Base-by-base conservation (phyloP, 2,329 filamentous ascomycete genomes). In the Gnomoniopsis smithogilvyi region DNA sequence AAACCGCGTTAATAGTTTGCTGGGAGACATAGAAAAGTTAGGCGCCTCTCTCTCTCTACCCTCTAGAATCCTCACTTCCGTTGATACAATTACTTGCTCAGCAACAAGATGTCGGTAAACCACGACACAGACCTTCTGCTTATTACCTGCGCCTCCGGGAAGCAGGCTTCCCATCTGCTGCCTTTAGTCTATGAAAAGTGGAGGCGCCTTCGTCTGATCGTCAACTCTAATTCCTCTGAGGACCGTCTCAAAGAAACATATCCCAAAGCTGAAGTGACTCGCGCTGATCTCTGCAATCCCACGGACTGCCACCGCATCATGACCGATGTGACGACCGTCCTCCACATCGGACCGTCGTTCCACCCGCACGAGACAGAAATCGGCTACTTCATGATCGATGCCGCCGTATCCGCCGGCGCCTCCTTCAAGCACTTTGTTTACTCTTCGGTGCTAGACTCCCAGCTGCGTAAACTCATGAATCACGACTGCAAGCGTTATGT, bases 321-420 rank as follows among this genome's bases (percentile, higher is more conserved):
- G 24, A n/a, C 26, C 11, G 36, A 19, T 14, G 71, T 70, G 1
- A 68, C 65, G 8, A 64, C 66, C 6, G 64, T 69, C 49, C 69
- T 67, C 59, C 68, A 74, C 58, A 64, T 76, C 36, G 68, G 68
- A 0, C 72, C 73, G 8, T 65, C 67, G 1, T 70, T 74, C 56
- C 69, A 74, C 38, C 65, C 68, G 1, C 66, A 68, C 22, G 71
- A 74, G 61, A 65, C 65, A 2, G 61, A 69, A 45, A 65, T 71
- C 19, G 71, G 73, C 15, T 65, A 63, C 48, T 69, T 70, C 65
- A 69, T 76, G 63, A 67, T 76, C 61, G 71, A 76, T 38, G 69
- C 71, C 10, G 70, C 69, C 0, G 47, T 67, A 1, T 24, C 60
- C 12, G 60, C 69, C 49, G 56, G 60, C n/a, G 58, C 54, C 2